Evolutionary conservation across 768 basidiomycete species (phyloP).

Genomic region (Podaxis mareebaensis): DNA sequence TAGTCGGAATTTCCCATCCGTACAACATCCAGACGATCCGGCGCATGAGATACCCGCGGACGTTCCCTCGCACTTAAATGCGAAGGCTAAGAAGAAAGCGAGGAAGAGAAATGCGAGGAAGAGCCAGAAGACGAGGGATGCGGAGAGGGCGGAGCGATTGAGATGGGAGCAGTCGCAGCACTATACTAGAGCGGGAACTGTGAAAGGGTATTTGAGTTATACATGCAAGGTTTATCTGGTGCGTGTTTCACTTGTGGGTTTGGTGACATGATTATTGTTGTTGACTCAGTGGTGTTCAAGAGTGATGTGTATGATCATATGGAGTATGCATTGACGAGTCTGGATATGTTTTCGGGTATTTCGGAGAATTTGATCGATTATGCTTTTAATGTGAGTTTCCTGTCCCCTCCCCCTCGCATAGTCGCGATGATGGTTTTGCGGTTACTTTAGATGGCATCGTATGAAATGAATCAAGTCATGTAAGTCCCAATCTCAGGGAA

Average conservation of each 20-base stretch:
- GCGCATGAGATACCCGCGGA: not conserved
- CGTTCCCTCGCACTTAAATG: not conserved
- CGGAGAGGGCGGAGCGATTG: constrained; percentile 13
- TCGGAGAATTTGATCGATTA: constrained; percentile 70
- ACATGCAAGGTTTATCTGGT: constrained; percentile 68
- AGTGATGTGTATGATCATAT: constrained; percentile 75
- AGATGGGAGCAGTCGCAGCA: constrained; percentile 10
- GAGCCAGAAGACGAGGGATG: constrained; percentile 8
- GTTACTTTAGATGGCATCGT: constrained; percentile 52
- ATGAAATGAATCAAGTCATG: constrained; percentile 71
- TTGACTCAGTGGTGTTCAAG: constrained; percentile 29
- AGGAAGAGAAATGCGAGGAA: not conserved
- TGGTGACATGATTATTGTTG: constrained; percentile 1
- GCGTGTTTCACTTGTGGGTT: constrained; percentile 22
- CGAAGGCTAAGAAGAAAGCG: not conserved
- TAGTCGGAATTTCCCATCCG: not conserved
- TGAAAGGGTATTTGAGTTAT: constrained; percentile 59
- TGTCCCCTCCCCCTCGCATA: not conserved
- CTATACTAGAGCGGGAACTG: constrained; percentile 24
- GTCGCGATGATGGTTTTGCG: not conserved
- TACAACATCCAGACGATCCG: not conserved
- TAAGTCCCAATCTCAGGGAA: constrained; percentile 25
- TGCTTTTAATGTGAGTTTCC: constrained; percentile 60
- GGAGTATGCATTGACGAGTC: constrained; percentile 61
- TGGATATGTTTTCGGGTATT: constrained; percentile 69